Evolutionary conservation across 306 rosid genomes (phyloP), one percentile per base, ranked within the genome.

Genomic region (Cucurbita ficifolia): DNA sequence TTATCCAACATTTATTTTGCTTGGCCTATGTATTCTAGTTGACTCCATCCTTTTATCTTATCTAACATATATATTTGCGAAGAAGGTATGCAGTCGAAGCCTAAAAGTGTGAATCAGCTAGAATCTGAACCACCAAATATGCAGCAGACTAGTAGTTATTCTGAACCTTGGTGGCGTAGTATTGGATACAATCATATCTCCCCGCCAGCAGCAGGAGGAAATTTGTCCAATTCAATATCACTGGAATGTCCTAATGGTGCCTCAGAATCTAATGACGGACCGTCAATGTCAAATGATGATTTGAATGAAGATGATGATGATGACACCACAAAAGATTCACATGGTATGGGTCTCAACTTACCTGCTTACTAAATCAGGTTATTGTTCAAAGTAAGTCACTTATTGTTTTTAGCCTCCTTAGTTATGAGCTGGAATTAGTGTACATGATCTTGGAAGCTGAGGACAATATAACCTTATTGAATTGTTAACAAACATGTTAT

Each of bases 161-260:
- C 83, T 38, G 97, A 94, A 79, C 97, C 95, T 50, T 94, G 99
- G 99, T 94, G 97, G 96, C 97, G 87, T 43, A 86, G 78, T 56
- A 73, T 38, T 75, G 97, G 87, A 36, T 89, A 85, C 84, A 87
- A 85, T 77, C 83, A 86, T 48, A 70, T 81, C 55, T 72, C 84
- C 42, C 82, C 83, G 52, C 63, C 86, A 14, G 36, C 75, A 78
- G 69, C 85, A 5, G 88, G 79, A 73, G 79, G 87, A 22, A 89
- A 85, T 72, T 75, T 74, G 8, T 77, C 92, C 78, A 84, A 85
- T 84, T 87, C 97, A 7, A 81, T 96, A 48, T 87, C 89, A 10
- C 76, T 89, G 62, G 97, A 87, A 52, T 79, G 86, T 78, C 84
- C 83, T 74, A 91, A 91, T 83, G 90, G 87, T 83, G 89, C 79